Percentiles rank a stretch among this genome's conserved stretches.
These are phyloP conservation scores for Nephelium lappaceum DNA, from an alignment of 345 rosid genomes.

Conservation along the genomic window DNA sequence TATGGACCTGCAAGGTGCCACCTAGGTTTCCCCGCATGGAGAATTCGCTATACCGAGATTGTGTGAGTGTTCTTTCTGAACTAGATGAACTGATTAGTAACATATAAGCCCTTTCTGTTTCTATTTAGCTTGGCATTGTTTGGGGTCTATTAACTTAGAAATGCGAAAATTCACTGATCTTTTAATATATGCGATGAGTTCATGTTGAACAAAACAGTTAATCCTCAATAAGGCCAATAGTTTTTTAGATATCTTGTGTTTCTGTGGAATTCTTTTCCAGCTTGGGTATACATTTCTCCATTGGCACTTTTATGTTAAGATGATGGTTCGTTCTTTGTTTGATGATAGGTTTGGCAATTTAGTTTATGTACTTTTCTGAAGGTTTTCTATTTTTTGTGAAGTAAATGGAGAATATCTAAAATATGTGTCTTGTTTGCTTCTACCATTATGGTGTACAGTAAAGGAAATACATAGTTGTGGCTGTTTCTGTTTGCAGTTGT, in stretches of 20 bases:
- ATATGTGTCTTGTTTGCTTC: background rate
- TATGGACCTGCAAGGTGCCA: conserved; percentile 91
- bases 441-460: background rate
- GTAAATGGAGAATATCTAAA: background rate
- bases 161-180: background rate
- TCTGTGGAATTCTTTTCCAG: background rate
- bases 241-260: background rate
- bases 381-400: background rate
- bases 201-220: background rate
- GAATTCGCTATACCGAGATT: conserved; percentile 89
- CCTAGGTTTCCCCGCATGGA: conserved; percentile 94
- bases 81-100: conserved; percentile 4
- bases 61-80: conserved; percentile 46
- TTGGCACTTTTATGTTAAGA: background rate
- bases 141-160: background rate
- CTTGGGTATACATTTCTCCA: background rate
- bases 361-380: background rate
- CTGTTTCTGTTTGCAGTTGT: background rate
- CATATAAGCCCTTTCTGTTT: background rate
- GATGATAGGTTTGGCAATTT: background rate
- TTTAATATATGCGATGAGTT: background rate
- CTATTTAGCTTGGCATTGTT: background rate
- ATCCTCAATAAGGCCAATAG: background rate
- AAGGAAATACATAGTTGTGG: background rate
- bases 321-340: background rate